These are phyloP conservation scores for Pueraria montana DNA, from an alignment of 306 rosid genomes.

Conservation along the genomic window DNA sequence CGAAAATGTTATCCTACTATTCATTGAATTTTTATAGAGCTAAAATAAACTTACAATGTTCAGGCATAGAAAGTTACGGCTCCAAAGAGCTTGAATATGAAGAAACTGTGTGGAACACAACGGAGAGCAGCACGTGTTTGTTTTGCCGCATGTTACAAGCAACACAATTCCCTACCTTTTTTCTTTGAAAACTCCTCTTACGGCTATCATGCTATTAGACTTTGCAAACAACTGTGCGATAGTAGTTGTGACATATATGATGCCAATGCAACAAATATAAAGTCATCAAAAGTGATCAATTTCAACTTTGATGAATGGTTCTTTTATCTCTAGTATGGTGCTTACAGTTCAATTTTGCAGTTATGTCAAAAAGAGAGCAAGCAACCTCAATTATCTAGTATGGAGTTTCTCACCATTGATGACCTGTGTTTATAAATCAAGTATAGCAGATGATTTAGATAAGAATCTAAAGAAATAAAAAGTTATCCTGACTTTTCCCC, in stretches of 20 bases:
- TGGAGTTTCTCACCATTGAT: too few species aligned
- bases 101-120: too few species aligned
- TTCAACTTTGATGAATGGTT: slow-evolving; percentile 14
- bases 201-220: slow-evolving; percentile 34
- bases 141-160: too few species aligned
- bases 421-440: neutral
- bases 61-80: too few species aligned
- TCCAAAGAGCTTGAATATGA: too few species aligned
- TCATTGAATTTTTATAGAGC: too few species aligned
- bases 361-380: slow-evolving; percentile 12
- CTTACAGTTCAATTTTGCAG: neutral
- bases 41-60: too few species aligned
- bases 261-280: slow-evolving; percentile 12
- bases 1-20: too few species aligned
- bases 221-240: slow-evolving; percentile 7
- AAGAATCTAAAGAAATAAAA: slow-evolving; percentile 20
- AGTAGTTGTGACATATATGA: slow-evolving; percentile 12
- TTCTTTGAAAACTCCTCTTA: neutral
- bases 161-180: too few species aligned
- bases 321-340: slow-evolving; percentile 13
- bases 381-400: too few species aligned
- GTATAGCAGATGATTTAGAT: slow-evolving; percentile 18
- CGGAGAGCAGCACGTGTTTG: too few species aligned
- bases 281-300: slow-evolving; percentile 7
- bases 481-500: neutral